phyloP scores from a whole-genome alignment of 2,329 filamentous ascomycete species.

The Cladosporium sp. region DNA sequence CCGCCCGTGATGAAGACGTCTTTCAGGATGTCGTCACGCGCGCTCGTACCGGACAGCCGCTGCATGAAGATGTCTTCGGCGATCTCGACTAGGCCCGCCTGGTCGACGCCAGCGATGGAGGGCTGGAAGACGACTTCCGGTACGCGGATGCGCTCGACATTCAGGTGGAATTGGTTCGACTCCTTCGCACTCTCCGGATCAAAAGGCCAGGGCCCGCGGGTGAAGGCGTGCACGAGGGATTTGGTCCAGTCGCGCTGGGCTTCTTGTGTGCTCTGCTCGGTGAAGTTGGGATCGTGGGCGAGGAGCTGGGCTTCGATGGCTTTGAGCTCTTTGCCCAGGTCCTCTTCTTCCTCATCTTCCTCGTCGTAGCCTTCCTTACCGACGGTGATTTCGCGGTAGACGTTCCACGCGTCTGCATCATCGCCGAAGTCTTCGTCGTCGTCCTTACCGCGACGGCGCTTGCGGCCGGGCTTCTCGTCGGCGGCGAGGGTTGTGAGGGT shows the following conservation, averaged over 20 bases:
- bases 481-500: constrained; percentile 92
- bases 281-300: constrained; percentile 79
- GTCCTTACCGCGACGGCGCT: constrained; percentile 77
- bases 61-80: constrained; percentile 83
- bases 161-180: constrained; percentile 84
- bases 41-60: constrained; percentile 54
- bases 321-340: constrained; percentile 67
- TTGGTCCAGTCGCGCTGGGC: constrained; percentile 95
- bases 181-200: constrained; percentile 73
- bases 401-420: constrained; percentile 87
- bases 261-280: constrained; percentile 84
- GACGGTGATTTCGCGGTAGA: constrained; percentile 87
- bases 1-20: constrained; percentile 96
- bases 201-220: constrained; percentile 80
- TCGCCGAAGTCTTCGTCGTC: constrained; percentile 98
- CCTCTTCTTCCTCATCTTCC: constrained; percentile 88
- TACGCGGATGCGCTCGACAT: constrained; percentile 99
- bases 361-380: constrained; percentile 89
- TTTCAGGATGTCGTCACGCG: constrained; percentile 64
- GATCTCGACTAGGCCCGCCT: constrained; percentile 89
- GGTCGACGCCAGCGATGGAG: constrained; percentile 93
- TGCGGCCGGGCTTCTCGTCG: constrained; percentile 68
- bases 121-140: constrained; percentile 99
- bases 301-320: constrained; percentile 78
- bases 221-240: constrained; percentile 80